phyloP scores from a whole-genome alignment of 352 stramenopile species.

The Globisporangium iwayamae region DNA sequence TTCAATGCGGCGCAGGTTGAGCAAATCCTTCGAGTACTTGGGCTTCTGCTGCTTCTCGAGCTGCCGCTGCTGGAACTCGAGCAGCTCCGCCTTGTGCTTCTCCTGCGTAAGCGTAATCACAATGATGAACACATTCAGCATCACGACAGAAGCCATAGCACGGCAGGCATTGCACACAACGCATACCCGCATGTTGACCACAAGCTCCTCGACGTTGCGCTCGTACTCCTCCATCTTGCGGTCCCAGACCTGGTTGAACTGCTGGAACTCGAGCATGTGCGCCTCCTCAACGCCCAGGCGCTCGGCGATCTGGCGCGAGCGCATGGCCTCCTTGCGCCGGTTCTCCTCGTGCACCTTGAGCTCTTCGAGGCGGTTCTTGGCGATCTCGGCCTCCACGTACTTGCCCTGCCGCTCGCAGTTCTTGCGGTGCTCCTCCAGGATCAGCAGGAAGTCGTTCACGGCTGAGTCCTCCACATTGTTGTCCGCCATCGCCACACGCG shows the following conservation, averaged over 20 bases:
- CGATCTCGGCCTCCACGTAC: conserved; percentile 97
- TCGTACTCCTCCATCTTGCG: conserved; percentile 96
- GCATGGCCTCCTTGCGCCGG: conserved; percentile 92
- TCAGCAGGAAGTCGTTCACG: conserved; percentile 84
- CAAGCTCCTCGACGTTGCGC: conserved; percentile 87
- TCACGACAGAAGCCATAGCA: neutral
- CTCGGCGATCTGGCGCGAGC: conserved; percentile 93
- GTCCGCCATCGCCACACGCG: conserved; percentile 18
- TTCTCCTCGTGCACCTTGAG: conserved; percentile 97
- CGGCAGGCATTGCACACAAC: neutral
- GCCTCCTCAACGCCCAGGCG: conserved; percentile 94
- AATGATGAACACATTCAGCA: neutral
- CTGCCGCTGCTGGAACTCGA: conserved; percentile 92
- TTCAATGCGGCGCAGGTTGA: conserved; percentile 92
- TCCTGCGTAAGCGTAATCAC: conserved; percentile 34
- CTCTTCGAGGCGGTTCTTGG: conserved; percentile 95
- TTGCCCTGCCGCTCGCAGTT: conserved; percentile 97
- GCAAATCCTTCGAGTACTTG: conserved; percentile 94
- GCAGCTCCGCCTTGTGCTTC: conserved; percentile 82
- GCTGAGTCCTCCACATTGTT: conserved; percentile 75
- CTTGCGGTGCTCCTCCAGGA: conserved; percentile 94
- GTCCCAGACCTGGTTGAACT: conserved; percentile 97
- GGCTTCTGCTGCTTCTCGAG: conserved; percentile 88
- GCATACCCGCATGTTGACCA: conserved; percentile 85
- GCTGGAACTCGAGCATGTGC: conserved; percentile 98